Percentiles rank a stretch among this genome's conserved stretches.
phyloP scores from a whole-genome alignment of 176 grass and related monocot species.

The Rhynchospora pubera region DNA sequence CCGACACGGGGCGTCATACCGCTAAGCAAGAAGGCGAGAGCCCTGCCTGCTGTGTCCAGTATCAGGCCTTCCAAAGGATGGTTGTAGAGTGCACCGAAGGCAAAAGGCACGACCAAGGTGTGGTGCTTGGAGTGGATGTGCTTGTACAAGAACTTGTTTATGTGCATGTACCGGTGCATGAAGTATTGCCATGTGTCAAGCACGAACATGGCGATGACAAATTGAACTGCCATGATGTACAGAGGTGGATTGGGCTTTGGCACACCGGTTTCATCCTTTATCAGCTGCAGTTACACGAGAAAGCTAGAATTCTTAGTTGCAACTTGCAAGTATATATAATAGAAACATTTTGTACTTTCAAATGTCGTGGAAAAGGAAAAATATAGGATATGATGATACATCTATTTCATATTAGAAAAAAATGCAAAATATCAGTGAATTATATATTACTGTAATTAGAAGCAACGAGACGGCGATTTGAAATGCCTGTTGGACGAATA shows the following conservation, averaged over 20 bases:
- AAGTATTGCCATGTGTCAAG: constrained; percentile 93
- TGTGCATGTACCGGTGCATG: constrained; percentile 84
- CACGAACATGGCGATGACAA: constrained; percentile 57
- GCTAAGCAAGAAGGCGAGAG: constrained; percentile 48
- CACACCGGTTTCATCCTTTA: constrained; percentile 45
- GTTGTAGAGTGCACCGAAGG: constrained; percentile 78
- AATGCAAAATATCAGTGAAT: neutral
- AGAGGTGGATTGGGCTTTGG: constrained; percentile 30
- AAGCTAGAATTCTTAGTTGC: neutral
- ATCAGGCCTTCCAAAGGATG: constrained; percentile 75
- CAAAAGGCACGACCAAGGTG: constrained; percentile 58
- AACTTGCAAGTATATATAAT: neutral
- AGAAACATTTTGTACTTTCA: neutral
- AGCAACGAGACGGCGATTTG: constrained; percentile 62
- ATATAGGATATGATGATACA: no score
- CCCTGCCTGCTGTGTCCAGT: constrained; percentile 57
- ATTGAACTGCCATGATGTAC: constrained; percentile 39
- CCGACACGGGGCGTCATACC: constrained; percentile 64
- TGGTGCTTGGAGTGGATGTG: constrained; percentile 86
- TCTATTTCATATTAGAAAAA: neutral
- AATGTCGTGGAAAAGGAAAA: neutral
- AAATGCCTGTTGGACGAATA: constrained; percentile 66
- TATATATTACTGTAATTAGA: constrained; percentile 48
- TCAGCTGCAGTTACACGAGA: constrained; percentile 27
- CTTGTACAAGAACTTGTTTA: constrained; percentile 64